phyloP scores from a whole-genome alignment of 768 basidiomycete genomes.

The Phanerodontia chrysosporium region DNA sequence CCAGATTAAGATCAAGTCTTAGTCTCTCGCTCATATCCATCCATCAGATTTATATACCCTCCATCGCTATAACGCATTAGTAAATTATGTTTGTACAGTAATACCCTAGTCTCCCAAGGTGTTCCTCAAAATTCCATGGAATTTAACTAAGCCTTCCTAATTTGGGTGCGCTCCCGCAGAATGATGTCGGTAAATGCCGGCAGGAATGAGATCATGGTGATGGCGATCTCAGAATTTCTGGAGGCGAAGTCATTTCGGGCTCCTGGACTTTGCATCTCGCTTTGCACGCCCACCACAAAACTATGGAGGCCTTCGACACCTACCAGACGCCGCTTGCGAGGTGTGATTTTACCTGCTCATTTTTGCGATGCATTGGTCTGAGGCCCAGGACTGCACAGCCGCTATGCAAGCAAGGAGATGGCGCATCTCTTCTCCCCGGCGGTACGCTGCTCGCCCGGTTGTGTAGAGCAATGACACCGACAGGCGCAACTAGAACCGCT shows the following conservation, averaged over 20 bases:
- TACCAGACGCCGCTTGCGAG: constrained; percentile 83
- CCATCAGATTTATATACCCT: too few relatives aligned
- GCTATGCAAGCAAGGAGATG: constrained; percentile 99
- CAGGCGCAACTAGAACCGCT: constrained; percentile 65
- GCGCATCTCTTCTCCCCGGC: constrained; percentile 92
- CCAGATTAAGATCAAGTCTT: background rate
- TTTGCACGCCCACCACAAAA: background rate
- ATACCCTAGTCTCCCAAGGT: too few relatives aligned
- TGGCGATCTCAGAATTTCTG: too few relatives aligned
- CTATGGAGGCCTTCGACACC: constrained; percentile 63
- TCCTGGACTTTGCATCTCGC: background rate
- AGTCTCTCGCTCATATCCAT: too few relatives aligned
- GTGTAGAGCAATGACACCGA: background rate
- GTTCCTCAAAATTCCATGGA: too few relatives aligned
- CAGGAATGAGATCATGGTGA: too few relatives aligned
- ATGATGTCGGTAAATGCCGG: too few relatives aligned
- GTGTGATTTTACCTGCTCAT: constrained; percentile 30
- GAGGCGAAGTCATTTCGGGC: too few relatives aligned
- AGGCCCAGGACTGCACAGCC: constrained; percentile 49
- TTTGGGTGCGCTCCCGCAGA: too few relatives aligned
- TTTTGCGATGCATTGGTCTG: background rate
- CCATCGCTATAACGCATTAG: too few relatives aligned
- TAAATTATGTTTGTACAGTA: too few relatives aligned
- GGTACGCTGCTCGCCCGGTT: constrained; percentile 40
- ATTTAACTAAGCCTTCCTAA: too few relatives aligned